Evolutionary conservation across 148 eudicot species (phyloP).

Genomic region (Camellia granthamiana): DNA sequence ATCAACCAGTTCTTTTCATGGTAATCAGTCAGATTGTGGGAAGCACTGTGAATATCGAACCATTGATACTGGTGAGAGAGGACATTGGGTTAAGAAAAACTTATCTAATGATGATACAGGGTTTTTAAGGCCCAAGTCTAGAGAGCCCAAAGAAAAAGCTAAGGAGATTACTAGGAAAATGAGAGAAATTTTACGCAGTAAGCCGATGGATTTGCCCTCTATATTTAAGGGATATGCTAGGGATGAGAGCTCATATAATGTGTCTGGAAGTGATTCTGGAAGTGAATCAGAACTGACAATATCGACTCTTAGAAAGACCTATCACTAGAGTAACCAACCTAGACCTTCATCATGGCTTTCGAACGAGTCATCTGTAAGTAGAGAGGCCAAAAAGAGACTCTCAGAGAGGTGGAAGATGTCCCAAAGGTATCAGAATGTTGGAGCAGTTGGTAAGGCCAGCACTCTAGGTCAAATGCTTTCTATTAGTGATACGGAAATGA

Average conservation of each 20-base stretch:
- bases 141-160: constrained; percentile 64
- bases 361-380: constrained; percentile 59
- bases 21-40: constrained; percentile 21
- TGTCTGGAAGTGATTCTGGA: constrained; percentile 60
- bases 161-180: constrained; percentile 55
- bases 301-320: constrained; percentile 35
- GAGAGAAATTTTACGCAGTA: constrained; percentile 34
- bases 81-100: constrained; percentile 22
- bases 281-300: constrained; percentile 49
- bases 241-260: constrained; percentile 67
- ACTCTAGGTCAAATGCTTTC: constrained; percentile 88
- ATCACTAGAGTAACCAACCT: constrained; percentile 21
- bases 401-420: constrained; percentile 89
- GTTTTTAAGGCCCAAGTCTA: constrained; percentile 35
- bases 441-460: constrained; percentile 44
- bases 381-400: constrained; percentile 77
- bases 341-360: constrained; percentile 37
- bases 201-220: constrained; percentile 26
- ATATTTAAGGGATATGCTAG: constrained; percentile 62
- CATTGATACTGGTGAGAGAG: constrained; percentile 17
- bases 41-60: constrained; percentile 8
- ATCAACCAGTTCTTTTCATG: constrained; percentile 34
- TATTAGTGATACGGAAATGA: constrained; percentile 38
- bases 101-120: constrained; percentile 22
- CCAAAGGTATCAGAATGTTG: constrained; percentile 44